These are phyloP conservation scores for Lantana camara DNA, from an alignment of 257 asterid genomes.

Conservation along the genomic window DNA sequence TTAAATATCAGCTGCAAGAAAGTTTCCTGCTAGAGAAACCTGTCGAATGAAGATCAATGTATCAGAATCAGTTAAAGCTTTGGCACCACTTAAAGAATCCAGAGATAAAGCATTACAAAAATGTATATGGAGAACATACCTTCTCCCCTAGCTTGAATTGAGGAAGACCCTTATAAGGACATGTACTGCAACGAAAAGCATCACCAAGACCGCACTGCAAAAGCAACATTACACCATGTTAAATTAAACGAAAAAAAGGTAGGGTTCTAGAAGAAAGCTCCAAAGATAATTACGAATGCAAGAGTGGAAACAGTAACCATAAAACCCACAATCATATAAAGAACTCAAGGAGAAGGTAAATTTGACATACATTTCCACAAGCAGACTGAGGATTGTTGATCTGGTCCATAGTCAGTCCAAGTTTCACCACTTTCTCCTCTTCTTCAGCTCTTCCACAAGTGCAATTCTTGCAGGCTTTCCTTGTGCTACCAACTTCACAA, in stretches of 20 bases:
- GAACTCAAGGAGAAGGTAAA: neutral
- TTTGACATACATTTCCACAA: conserved; percentile 80
- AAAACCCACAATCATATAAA: neutral
- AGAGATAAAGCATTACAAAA: too few relatives aligned
- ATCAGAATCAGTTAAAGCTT: neutral
- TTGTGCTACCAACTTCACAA: conserved; percentile 83
- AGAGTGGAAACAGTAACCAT: neutral
- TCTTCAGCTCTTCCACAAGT: conserved; percentile 92
- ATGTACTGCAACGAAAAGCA: conserved; percentile 91
- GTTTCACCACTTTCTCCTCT: conserved; percentile 77
- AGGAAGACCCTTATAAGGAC: conserved; percentile 97
- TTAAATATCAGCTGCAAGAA: conserved; percentile 78
- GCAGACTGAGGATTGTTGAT: conserved; percentile 89
- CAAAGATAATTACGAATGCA: neutral
- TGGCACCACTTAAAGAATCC: neutral
- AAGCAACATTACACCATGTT: conserved; percentile 12
- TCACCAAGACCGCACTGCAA: conserved; percentile 96
- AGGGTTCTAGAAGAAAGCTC: neutral
- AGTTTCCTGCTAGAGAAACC: conserved; percentile 68
- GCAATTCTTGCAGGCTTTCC: conserved; percentile 96
- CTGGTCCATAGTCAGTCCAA: conserved; percentile 78
- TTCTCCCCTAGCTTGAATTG: conserved; percentile 84
- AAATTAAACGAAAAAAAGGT: neutral
- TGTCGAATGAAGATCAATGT: conserved; percentile 33
- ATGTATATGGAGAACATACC: conserved; percentile 44